Conservation (phyloP, 257 asterid genomes). For the Nicotiana knightiana region DNA sequence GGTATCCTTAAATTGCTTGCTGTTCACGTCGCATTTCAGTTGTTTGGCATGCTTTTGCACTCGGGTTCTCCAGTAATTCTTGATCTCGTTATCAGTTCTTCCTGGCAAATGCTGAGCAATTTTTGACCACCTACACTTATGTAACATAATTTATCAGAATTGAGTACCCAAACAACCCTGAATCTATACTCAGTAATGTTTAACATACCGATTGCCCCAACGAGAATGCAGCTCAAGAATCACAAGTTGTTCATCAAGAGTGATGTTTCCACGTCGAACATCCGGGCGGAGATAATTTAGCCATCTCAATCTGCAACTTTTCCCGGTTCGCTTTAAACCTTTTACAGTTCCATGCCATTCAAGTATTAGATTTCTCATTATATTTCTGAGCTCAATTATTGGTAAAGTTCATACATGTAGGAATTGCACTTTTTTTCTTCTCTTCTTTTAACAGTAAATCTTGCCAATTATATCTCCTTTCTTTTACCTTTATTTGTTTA, state of each 20-base stretch:
- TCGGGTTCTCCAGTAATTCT: slow-evolving; percentile 82
- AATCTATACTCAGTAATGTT: too few species aligned
- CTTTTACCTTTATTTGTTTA: neutral
- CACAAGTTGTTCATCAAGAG: slow-evolving; percentile 80
- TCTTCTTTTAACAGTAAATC: neutral
- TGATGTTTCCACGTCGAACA: slow-evolving; percentile 85
- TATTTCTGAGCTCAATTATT: neutral
- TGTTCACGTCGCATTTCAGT: slow-evolving; percentile 87
- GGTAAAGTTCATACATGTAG: slow-evolving; percentile 25
- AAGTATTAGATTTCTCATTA: neutral
- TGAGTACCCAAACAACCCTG: neutral
- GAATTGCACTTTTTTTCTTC: neutral
- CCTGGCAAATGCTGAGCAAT: slow-evolving; percentile 82
- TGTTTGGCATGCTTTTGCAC: slow-evolving; percentile 90
- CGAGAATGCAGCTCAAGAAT: slow-evolving; percentile 91
- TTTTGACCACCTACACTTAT: slow-evolving; percentile 61
- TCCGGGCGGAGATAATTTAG: slow-evolving; percentile 78
- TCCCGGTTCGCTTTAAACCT: slow-evolving; percentile 79
- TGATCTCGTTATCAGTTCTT: slow-evolving; percentile 64
- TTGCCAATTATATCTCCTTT: slow-evolving; percentile 1
- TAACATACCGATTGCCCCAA: slow-evolving; percentile 76
- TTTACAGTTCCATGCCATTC: neutral
- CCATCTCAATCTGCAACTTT: slow-evolving; percentile 82
- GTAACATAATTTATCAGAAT: neutral
- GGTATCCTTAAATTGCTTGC: slow-evolving; percentile 89